Evolutionary conservation across 768 basidiomycete genomes (phyloP), one percentile per base, ranked within the genome.

Genomic region (Tulasnella sp.): DNA sequence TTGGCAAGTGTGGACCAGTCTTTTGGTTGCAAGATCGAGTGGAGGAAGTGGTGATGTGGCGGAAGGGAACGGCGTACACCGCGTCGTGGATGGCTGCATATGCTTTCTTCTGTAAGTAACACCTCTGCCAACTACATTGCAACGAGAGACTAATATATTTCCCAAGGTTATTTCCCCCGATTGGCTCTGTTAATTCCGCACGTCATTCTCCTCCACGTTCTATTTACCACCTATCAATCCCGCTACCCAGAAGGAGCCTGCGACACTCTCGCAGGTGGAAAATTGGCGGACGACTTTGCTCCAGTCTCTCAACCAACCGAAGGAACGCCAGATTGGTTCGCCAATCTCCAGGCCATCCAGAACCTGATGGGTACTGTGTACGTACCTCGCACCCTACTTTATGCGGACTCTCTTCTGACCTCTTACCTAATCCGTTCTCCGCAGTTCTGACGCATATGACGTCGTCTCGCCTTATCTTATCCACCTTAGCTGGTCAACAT

Each of bases 11-110:
- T 3, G 93, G 93, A 0, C 91, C 92, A 0, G 83, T 95, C 8
- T 97, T 96, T 80, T 97, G 94, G 95, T 78, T 96, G 25, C 93
- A 93, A 83, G 95, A 97, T 81, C 84, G 95, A 0, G 80, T 93
- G 17, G 95, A 97, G 82, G 95, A 96, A 83, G 86, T 95, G 3
- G 75, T 96, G 3, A 85, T 92, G 78, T 96, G 95, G 95, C 90
- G 88, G 81, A 86, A 87, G 67, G 90, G 91, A 0, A 91, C 90
- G 91, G 87, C 86, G 80, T 84, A 88, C 54, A 96, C 95, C 1
- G 81, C 84, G 52, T 86, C 88, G 0, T 96, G 92, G 91, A 90
- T 96, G 84, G 86, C 89, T 2, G 86, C 83, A 0, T 96, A 94
- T 82, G 88, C 87, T 0, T 93, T 95, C 79, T 82, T 96, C 45